Evolutionary conservation across 768 basidiomycete species (phyloP), one percentile per base, ranked within the genome.

Genomic region (Suillus decipiens): DNA sequence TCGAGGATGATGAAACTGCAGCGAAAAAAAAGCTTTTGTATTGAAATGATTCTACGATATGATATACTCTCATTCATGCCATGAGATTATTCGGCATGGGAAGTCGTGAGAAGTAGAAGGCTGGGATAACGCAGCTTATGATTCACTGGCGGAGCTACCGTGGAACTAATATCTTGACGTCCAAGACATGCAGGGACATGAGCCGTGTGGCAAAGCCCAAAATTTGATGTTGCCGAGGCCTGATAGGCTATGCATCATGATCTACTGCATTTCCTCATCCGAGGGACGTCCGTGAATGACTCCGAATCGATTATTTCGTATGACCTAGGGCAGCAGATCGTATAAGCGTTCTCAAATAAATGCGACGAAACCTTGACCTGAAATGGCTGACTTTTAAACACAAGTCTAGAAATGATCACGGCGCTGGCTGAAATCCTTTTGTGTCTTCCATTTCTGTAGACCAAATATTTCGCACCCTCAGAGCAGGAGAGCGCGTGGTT

Each of bases 41-140:
- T 37, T 41, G 37, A 12, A 31, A 39, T 24, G 39, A 57, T 57
- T 57, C 56, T 51, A 51, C 31, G 50, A 41, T 56, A 56, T 56
- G 50, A 41, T 56, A 56, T 56, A 37, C 14, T 56, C 36, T 56
- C 36, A 56, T 41, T 31, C 56, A 57, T 57, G 56, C 24, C 56
- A 57, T 41, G 56, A 57, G 37, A 57, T 24, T 28, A 24, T 57
- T 39, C 39, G 56, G 28, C 39, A 41, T 37, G 56, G 10, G 39
- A 57, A 19, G 56, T 41, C 56, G 56, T 39, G 56, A 57, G 56
- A 57, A 57, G 56, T 57, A 57, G 56, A 57, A 57, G 56, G 37
- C 12, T 39, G 37, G 37, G 24, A 17, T 28, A 24, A 28, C 1
- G 28, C 28, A 28, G 28, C 2, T 28, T 28, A 17, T 41, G 28